phyloP scores from a whole-genome alignment of 106 monocot genomes.

The Dendrobium nobile region DNA sequence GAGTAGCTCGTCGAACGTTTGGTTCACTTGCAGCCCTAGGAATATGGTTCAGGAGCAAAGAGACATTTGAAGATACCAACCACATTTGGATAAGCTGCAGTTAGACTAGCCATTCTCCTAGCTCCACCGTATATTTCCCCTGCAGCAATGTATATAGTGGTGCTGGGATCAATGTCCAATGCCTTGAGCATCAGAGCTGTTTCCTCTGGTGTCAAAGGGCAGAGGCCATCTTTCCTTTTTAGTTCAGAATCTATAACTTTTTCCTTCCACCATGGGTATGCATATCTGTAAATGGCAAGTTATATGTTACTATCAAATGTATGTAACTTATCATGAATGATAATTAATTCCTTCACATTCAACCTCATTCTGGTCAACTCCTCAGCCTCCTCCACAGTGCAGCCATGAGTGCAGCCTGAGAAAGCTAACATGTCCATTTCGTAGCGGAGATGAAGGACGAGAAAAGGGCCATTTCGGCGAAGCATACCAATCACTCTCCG shows the following conservation, averaged over 20 bases:
- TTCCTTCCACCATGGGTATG: conserved; percentile 99
- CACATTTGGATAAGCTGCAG: conserved; percentile 69
- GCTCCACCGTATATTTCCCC: conserved; percentile 90
- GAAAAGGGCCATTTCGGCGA: conserved; percentile 72
- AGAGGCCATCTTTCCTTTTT: conserved; percentile 84
- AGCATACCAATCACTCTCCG: conserved; percentile 58
- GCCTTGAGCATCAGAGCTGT: conserved; percentile 71
- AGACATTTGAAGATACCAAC: conserved; percentile 20
- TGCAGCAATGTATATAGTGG: conserved; percentile 81
- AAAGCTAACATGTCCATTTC: conserved; percentile 99
- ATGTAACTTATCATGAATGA: too few relatives aligned
- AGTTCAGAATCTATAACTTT: conserved; percentile 77
- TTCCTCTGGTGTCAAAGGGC: conserved; percentile 96
- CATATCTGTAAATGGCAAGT: conserved; percentile 45
- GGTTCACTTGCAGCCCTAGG: neutral
- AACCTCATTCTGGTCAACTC: conserved; percentile 88
- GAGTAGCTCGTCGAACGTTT: too few relatives aligned
- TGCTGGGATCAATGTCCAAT: conserved; percentile 49
- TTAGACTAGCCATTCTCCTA: conserved; percentile 67
- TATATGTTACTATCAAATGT: neutral
- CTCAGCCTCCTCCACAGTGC: conserved; percentile 56
- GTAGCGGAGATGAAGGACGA: conserved; percentile 92
- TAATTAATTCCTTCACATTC: too few relatives aligned
- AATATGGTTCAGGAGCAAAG: neutral
- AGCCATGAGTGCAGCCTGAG: conserved; percentile 95